Evolutionary conservation across 2,329 filamentous ascomycete species (phyloP).

Genomic region (Sarocladium kiliense): DNA sequence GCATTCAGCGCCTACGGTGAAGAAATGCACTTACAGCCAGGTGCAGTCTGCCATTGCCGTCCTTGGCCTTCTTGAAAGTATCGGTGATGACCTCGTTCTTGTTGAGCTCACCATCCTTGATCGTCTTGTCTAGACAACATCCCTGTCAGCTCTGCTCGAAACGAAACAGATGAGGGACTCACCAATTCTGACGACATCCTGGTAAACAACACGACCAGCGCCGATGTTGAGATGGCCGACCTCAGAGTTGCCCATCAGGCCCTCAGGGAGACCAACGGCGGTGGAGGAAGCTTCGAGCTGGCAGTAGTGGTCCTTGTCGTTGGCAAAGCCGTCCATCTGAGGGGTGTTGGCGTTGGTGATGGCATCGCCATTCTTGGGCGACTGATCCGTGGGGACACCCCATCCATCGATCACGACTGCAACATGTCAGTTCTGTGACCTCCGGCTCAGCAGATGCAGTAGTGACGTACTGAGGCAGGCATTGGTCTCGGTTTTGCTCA

Average conservation of each 20-base stretch:
- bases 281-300: slow-evolving; percentile 94
- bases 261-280: slow-evolving; percentile 91
- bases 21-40: slow-evolving; percentile 45
- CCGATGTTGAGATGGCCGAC: slow-evolving; percentile 99
- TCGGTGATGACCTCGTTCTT: slow-evolving; percentile 71
- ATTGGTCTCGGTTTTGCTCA: slow-evolving; percentile 44
- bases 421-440: not conserved
- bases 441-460: not conserved
- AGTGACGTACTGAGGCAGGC: slow-evolving; percentile 47
- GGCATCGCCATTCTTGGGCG: slow-evolving; percentile 86
- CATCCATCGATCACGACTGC: slow-evolving; percentile 98
- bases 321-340: slow-evolving; percentile 87
- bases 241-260: slow-evolving; percentile 98
- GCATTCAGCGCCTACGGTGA: not conserved
- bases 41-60: slow-evolving; percentile 87
- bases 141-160: not conserved
- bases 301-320: slow-evolving; percentile 77
- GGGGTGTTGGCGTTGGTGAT: slow-evolving; percentile 92
- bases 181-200: slow-evolving; percentile 87
- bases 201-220: slow-evolving; percentile 95
- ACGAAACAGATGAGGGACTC: not conserved
- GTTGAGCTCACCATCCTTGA: slow-evolving; percentile 79
- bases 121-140: slow-evolving; percentile 59
- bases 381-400: slow-evolving; percentile 78
- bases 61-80: slow-evolving; percentile 73